These are phyloP conservation scores for Hypomyces perniciosus DNA, from an alignment of 2,329 filamentous ascomycete genomes.

Conservation along the genomic window DNA sequence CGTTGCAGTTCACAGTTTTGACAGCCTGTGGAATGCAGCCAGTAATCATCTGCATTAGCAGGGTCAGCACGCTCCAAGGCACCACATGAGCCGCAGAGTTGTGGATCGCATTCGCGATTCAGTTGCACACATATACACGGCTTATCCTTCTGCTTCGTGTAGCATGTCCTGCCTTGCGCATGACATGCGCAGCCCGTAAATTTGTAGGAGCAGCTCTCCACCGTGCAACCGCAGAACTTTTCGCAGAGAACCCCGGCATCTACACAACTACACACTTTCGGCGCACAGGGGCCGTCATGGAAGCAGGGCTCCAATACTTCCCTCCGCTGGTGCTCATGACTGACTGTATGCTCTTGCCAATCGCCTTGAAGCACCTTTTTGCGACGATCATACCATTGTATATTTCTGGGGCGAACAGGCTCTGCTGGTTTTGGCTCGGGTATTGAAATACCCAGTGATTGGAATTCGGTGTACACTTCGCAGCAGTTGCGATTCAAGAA, in stretches of 20 bases:
- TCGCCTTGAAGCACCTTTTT: constrained; percentile 49
- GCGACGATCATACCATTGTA: constrained; percentile 52
- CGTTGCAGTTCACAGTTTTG: constrained; percentile 69
- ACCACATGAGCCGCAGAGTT: constrained; percentile 66
- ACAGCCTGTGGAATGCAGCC: constrained; percentile 54
- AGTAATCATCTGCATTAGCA: constrained; percentile 54
- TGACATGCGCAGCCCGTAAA: constrained; percentile 64
- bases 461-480: constrained; percentile 38
- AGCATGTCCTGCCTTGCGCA: constrained; percentile 52
- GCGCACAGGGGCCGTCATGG: constrained; percentile 62
- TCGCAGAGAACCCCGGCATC: constrained; percentile 60
- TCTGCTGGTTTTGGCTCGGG: constrained; percentile 22
- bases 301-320: constrained; percentile 59
- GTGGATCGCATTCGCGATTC: constrained; percentile 75
- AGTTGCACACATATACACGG: constrained; percentile 66
- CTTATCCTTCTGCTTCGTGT: constrained; percentile 48
- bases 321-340: constrained; percentile 50
- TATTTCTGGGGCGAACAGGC: constrained; percentile 35
- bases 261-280: constrained; percentile 57
- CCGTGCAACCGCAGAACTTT: constrained; percentile 61
- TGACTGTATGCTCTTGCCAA: constrained; percentile 50
- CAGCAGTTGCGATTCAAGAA: constrained; percentile 47
- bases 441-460: constrained; percentile 20
- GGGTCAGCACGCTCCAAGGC: constrained; percentile 64
- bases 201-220: constrained; percentile 53